Evolutionary conservation across 2,329 filamentous ascomycete species (phyloP).

Genomic region (Blastomyces parvus): DNA sequence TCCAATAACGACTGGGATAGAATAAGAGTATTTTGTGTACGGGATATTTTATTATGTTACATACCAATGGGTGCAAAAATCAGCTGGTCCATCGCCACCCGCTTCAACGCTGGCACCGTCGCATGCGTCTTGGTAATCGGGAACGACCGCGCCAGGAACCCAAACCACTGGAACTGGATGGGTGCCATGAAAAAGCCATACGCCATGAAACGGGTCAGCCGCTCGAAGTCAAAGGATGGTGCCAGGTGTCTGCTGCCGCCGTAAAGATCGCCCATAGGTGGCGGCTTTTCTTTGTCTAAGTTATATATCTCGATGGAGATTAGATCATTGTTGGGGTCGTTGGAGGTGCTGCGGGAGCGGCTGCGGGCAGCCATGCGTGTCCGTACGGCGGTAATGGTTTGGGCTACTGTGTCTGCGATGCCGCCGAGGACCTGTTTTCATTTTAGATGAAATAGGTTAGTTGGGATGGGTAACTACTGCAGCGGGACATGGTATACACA

Average conservation of each 20-base stretch:
- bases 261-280: conserved; percentile 52
- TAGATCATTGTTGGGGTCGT: conserved; percentile 49
- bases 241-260: conserved; percentile 46
- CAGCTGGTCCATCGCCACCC: conserved; percentile 85
- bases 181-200: conserved; percentile 97
- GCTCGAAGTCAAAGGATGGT: conserved; percentile 89
- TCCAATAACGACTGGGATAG: no score
- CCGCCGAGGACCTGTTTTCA: conserved; percentile 63
- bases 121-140: conserved; percentile 70
- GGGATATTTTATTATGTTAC: conserved; percentile 16
- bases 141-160: conserved; percentile 70
- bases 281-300: conserved; percentile 68
- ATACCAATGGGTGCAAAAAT: conserved; percentile 80
- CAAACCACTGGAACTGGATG: conserved; percentile 92
- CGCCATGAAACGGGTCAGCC: conserved; percentile 88
- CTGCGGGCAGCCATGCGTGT: conserved; percentile 53
- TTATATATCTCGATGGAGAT: conserved; percentile 84
- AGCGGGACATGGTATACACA: neutral
- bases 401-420: conserved; percentile 91
- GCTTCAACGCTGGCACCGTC: conserved; percentile 71
- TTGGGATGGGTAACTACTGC: conserved; percentile 6
- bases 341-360: conserved; percentile 38
- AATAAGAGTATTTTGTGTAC: neutral
- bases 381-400: conserved; percentile 72
- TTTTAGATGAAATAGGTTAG: neutral